Percentiles rank a stretch among this genome's conserved stretches.
Evolutionary conservation across 768 basidiomycete species (phyloP).

Genomic region (Daedalea quercina): DNA sequence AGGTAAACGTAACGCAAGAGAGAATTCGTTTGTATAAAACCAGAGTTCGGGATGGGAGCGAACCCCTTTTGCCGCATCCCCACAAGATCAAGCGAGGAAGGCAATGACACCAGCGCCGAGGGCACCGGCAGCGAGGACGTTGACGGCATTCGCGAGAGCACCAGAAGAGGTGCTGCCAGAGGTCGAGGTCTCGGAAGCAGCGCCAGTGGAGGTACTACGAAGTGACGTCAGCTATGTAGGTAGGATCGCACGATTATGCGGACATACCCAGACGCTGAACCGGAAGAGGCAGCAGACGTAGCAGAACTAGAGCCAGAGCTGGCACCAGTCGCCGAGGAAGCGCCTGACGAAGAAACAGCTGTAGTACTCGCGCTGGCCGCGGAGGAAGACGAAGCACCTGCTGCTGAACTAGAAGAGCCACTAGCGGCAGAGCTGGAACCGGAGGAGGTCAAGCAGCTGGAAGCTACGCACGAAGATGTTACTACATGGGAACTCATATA

Average conservation of each 20-base stretch:
- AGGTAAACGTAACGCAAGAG: not conserved
- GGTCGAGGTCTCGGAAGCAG: not conserved
- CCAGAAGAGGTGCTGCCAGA: constrained; percentile 15
- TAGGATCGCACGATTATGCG: too few species aligned
- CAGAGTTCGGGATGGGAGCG: not conserved
- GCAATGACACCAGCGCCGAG: constrained; percentile 31
- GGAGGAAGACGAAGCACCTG: constrained; percentile 4
- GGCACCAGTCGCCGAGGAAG: not conserved
- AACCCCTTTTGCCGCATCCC: not conserved
- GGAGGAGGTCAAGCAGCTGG: constrained; percentile 29
- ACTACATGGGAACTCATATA: not conserved
- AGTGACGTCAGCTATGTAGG: not conserved
- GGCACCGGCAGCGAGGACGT: constrained; percentile 32
- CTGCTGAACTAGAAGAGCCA: constrained; percentile 4
- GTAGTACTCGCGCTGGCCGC: constrained; percentile 1
- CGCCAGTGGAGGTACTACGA: not conserved
- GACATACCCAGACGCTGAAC: not conserved
- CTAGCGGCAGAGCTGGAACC: constrained; percentile 5
- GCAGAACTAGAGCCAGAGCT: not conserved
- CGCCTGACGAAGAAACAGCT: constrained; percentile 1
- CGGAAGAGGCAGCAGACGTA: not conserved
- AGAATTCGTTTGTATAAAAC: not conserved
- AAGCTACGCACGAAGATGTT: constrained; percentile 17
- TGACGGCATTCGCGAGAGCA: constrained; percentile 19
- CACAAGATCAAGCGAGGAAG: constrained; percentile 22